phyloP scores from a whole-genome alignment of 768 basidiomycete genomes.

The Hygrophoropsis aurantiaca region DNA sequence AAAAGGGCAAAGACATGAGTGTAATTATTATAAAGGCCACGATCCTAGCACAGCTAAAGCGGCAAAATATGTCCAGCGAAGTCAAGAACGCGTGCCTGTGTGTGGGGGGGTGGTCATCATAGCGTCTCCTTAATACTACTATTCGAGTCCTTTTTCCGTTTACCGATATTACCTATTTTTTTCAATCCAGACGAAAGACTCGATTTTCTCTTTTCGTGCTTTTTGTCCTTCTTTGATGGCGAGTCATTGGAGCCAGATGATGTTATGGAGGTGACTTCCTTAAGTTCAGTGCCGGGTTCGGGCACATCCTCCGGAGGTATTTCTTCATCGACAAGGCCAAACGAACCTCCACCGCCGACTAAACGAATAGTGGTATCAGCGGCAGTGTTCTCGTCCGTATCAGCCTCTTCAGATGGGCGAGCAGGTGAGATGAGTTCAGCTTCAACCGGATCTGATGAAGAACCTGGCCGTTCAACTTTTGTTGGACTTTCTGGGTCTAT shows the following conservation, averaged over 20 bases:
- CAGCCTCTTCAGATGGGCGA: conserved; percentile 13
- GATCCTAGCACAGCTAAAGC: conserved; percentile 14
- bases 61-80: conserved; percentile 21
- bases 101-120: conserved; percentile 17
- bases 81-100: conserved; percentile 12
- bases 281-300: conserved; percentile 26
- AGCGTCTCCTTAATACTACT: conserved; percentile 44
- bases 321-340: conserved; percentile 25
- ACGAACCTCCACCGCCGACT: conserved; percentile 54
- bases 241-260: conserved; percentile 31
- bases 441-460: conserved; percentile 4
- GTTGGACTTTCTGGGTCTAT: conserved; percentile 33
- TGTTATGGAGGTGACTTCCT: conserved; percentile 38
- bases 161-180: conserved; percentile 45
- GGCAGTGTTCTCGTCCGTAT: conserved; percentile 11
- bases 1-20: conserved; percentile 3
- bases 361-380: conserved; percentile 53
- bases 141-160: conserved; percentile 56
- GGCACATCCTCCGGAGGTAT: conserved; percentile 29
- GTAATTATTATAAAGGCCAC: conserved; percentile 6
- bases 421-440: conserved; percentile 9
- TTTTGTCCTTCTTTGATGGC: conserved; percentile 26
- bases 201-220: conserved; percentile 54
- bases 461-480: conserved; percentile 6
- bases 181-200: conserved; percentile 58